A percentile compares a stretch with the other conserved stretches of the same genome.
phyloP scores from a whole-genome alignment of 139 green algal species.

The Auxenochlorella pyrenoidosa region DNA sequence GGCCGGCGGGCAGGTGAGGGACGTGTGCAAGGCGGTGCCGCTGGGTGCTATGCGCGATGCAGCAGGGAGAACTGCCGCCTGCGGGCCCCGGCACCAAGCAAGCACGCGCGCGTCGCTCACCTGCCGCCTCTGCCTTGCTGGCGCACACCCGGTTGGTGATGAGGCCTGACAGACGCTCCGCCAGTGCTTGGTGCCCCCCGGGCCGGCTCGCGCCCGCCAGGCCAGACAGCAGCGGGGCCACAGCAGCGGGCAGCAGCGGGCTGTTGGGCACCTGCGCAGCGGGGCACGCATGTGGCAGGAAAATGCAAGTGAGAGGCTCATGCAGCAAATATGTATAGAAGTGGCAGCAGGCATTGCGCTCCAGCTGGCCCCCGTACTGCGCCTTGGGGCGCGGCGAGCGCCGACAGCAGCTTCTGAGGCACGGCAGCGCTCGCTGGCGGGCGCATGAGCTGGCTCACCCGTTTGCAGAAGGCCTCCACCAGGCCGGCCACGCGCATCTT shows the following conservation, averaged over 20 bases:
- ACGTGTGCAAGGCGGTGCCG: background rate
- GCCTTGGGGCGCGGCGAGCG: too few relatives aligned
- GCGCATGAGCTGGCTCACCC: constrained; percentile 42
- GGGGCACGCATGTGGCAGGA: too few relatives aligned
- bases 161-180: constrained; percentile 60
- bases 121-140: constrained; percentile 33
- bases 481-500: constrained; percentile 73
- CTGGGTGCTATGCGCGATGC: too few relatives aligned
- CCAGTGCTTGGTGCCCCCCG: constrained; percentile 44
- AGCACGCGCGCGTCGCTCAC: background rate
- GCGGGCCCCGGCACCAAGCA: too few relatives aligned
- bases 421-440: too few relatives aligned
- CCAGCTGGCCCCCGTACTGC: too few relatives aligned
- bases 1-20: background rate
- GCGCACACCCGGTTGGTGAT: constrained; percentile 49
- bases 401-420: too few relatives aligned
- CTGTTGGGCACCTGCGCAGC: constrained; percentile 51
- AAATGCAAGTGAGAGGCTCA: too few relatives aligned
- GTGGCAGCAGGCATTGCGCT: too few relatives aligned
- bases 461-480: constrained; percentile 74
- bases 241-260: constrained; percentile 55
- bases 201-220: constrained; percentile 42
- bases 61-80: too few relatives aligned
- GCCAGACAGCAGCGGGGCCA: constrained; percentile 65
- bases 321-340: too few relatives aligned